Evolutionary conservation across 2,329 filamentous ascomycete genomes (phyloP), one percentile per base, ranked within the genome.

Genomic region (Colletotrichum spaethianum): DNA sequence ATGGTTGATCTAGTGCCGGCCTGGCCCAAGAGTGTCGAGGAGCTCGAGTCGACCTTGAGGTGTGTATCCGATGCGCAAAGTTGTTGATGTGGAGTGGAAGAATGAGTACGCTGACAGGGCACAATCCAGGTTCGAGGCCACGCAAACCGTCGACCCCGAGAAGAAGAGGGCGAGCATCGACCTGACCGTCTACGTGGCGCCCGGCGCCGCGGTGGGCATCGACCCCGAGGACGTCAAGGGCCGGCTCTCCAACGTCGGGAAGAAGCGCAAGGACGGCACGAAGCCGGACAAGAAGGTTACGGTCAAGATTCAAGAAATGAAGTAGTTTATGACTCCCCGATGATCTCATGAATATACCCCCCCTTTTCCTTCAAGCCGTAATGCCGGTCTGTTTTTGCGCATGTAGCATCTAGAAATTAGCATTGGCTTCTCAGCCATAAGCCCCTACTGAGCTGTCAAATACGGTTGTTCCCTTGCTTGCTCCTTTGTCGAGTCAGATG

Each of bases 1-100:
- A 75, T 90, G 63, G 82, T 83, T 1, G 80, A 78, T 23, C 56
- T 89, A 1, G 79, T 85, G 40, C 84, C 86, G 0, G 79, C 81
- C 0, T 79, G 80, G 66, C 88, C 87, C 2, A 78, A 75, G 52
- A 78, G 75, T 2, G 74, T 77, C n/a, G 75, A 78, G 0, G 77
- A 82, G 23, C 74, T 88, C 3, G 74, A 74, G 18, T 78, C 79
- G 6, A 76, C 75, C 20, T 76, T 89, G 59, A 82, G 76, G 87
- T 88, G 75, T 78, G 84, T 79, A 9, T 53, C 71, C n/a, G 23
- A 55, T 33, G 23, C 28, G 31, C 18, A 67, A 14, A 20, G 16
- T 40, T 18, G 18, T 14, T 11, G 50, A n/a, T n/a, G n/a, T 26
- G 67, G 60, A 16, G 50, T 44, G 8, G 44, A 3, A 3, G 26